phyloP scores from a whole-genome alignment of 805 yeast genomes.

The Candida dendrica region DNA sequence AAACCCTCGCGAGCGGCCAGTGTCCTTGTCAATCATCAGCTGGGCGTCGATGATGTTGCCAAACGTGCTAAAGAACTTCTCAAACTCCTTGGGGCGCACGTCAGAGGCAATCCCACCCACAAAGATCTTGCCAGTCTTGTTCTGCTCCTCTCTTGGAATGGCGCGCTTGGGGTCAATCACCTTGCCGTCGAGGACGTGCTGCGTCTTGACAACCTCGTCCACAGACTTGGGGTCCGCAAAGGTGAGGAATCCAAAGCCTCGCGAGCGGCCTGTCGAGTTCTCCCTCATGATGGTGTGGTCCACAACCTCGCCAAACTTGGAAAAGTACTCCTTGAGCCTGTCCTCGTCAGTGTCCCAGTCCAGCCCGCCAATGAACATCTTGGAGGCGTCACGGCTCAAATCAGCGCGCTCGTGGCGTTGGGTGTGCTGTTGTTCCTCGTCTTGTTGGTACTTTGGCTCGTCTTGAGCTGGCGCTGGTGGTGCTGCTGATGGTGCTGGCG shows the following conservation, averaged over 20 bases:
- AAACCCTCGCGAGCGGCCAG: constrained; percentile 94
- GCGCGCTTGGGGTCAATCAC: constrained; percentile 97
- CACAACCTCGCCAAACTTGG: constrained; percentile 80
- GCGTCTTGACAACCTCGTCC: constrained; percentile 76
- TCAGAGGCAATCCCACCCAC: constrained; percentile 96
- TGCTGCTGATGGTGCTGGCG: too few species aligned
- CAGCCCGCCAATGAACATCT: constrained; percentile 93
- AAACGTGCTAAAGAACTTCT: constrained; percentile 75
- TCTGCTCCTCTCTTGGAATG: constrained; percentile 95
- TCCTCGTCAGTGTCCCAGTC: constrained; percentile 98
- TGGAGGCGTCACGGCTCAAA: constrained; percentile 68
- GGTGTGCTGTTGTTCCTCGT: constrained; percentile 12
- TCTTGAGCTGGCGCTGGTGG: too few species aligned
- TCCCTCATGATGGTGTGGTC: constrained; percentile 94
- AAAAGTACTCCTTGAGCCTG: constrained; percentile 70
- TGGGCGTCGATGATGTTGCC: constrained; percentile 94
- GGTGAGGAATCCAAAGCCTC: constrained; percentile 93
- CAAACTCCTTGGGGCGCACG: constrained; percentile 86
- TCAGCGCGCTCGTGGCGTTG: constrained; percentile 45
- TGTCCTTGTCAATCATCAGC: constrained; percentile 93
- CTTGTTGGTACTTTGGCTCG: too few species aligned
- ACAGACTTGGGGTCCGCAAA: constrained; percentile 78
- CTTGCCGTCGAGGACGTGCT: constrained; percentile 90
- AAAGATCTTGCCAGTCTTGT: constrained; percentile 91
- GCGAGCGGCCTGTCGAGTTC: constrained; percentile 73